Evolutionary conservation across 345 rosid species (phyloP), one percentile per base, ranked within the genome.

Genomic region (Iberis pinnata): DNA sequence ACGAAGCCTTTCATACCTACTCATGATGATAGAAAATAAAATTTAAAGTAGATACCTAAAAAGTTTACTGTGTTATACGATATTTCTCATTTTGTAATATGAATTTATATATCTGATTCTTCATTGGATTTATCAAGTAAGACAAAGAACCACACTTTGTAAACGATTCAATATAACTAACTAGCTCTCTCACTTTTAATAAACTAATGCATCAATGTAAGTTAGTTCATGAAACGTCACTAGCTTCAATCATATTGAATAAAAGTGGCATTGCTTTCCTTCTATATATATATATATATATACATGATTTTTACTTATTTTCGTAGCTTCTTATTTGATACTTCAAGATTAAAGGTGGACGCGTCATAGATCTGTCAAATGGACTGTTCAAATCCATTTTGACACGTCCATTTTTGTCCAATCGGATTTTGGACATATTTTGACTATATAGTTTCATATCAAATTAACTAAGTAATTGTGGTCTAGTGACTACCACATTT

Each of bases 261-360:
- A 36, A 58, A 44, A 58, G 43, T 20, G 20, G 42, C 24, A 18
- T 20, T 42, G 31, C 50, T 22, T 22, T 56, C 7, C 5, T 25
- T 42, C 8, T n/a, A 19, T n/a, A 11, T 29, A 12, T 25, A 15
- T 39, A n/a, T 12, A 17, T 55, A 31, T 43, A n/a, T n/a, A n/a
- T n/a, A n/a, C n/a, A n/a, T n/a, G n/a, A n/a, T n/a, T 22, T 35
- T 15, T 46, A 18, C 43, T 33, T 45, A 33, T 33, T 57, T 13
- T 57, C 16, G 12, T 57, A 43, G 43, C 19, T 19, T 44, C 22
- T 22, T 31, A 32, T 43, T 44, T 47, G 9, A 8, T 38, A 59
- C 54, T 36, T 48, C 27, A 47, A 24, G 20, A 35, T 42, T 58
- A 26, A 53, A 58, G 26, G 54, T 47, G 46, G 53, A 47, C 27